phyloP scores from a whole-genome alignment of 805 yeast species.

The Lipomyces yamadae region DNA sequence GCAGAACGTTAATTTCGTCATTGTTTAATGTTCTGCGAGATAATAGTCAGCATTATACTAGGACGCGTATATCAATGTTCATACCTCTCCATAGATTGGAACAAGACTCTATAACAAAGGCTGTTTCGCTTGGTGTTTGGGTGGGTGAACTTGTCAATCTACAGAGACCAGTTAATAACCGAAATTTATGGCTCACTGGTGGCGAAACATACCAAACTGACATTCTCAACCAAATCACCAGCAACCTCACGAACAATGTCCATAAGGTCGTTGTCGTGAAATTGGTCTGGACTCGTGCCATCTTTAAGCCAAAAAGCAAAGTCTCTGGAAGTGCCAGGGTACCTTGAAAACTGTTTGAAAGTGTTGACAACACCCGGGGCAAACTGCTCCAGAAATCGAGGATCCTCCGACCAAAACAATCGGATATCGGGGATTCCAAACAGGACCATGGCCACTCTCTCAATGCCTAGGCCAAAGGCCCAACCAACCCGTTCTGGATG shows the following conservation, averaged over 20 bases:
- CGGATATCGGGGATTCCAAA: constrained; percentile 96
- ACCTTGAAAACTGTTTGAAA: constrained; percentile 87
- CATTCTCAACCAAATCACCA: constrained; percentile 89
- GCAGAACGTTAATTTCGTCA: constrained; percentile 77
- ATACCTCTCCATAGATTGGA: constrained; percentile 84
- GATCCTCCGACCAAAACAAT: constrained; percentile 86
- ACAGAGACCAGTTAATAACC: background rate
- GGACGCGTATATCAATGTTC: background rate
- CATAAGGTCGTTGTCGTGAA: constrained; percentile 92
- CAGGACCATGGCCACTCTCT: constrained; percentile 91
- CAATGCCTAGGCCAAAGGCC: constrained; percentile 98
- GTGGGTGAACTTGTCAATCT: constrained; percentile 78
- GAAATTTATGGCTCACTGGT: background rate
- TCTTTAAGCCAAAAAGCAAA: constrained; percentile 87
- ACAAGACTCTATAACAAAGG: constrained; percentile 86
- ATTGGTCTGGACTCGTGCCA: constrained; percentile 38
- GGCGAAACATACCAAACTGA: constrained; percentile 50
- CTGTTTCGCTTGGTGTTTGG: constrained; percentile 79
- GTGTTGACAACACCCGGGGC: constrained; percentile 63
- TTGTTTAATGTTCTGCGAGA: constrained; percentile 73
- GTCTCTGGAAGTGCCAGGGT: constrained; percentile 85
- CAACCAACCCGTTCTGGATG: constrained; percentile 71
- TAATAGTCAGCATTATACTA: background rate
- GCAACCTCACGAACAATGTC: constrained; percentile 82
- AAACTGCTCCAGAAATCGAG: constrained; percentile 77